Evolutionary conservation across 1,139 yeast genomes (phyloP), one percentile per base, ranked within the genome.

Genomic region (Yamadazyma jaroonii): DNA sequence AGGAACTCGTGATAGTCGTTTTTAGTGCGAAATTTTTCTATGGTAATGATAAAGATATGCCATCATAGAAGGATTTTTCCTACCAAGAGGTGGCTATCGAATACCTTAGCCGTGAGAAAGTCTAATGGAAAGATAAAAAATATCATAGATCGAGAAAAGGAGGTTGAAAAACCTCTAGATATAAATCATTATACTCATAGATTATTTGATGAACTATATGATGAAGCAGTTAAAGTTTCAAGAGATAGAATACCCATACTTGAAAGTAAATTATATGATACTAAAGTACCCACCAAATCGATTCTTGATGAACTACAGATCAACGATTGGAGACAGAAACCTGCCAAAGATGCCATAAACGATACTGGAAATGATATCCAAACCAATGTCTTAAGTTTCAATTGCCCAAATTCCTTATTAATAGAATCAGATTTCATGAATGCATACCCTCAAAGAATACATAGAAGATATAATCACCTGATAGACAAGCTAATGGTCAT

Each of bases 361-460:
- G 66, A 57, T 27, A 10, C 35, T 9, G 28, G 28, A 9, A 39
- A 42, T 17, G 50, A 67, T 8, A 25, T 31, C 8, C 39, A 41
- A 21, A 50, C 69, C 9, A 64, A 59, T 38, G 50, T 76, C 2
- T 56, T 77, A 26, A 48, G 52, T 35, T 64, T 72, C 39, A 47
- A 48, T 8, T 62, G 74, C 35, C 57, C 57, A 12, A 64, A 64
- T 44, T 64, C 72, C n/a, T 57, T 57, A 28, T 49, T 74, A 1
- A 52, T 59, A 6, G 50, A 52, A 6, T 43, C 59, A 2, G 81
- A 77, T 45, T 69, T 75, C 43, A 42, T 47, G 36, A 61, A 63
- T 39, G 37, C 67, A 9, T 64, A 56, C 35, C 77, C 76, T 1
- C 47, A 55, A 22, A 48, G 48, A 21, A 44, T 62, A 37, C 67